These are phyloP conservation scores for Diaporthe aspalathi DNA, from an alignment of 2,329 filamentous ascomycete genomes.

Conservation along the genomic window DNA sequence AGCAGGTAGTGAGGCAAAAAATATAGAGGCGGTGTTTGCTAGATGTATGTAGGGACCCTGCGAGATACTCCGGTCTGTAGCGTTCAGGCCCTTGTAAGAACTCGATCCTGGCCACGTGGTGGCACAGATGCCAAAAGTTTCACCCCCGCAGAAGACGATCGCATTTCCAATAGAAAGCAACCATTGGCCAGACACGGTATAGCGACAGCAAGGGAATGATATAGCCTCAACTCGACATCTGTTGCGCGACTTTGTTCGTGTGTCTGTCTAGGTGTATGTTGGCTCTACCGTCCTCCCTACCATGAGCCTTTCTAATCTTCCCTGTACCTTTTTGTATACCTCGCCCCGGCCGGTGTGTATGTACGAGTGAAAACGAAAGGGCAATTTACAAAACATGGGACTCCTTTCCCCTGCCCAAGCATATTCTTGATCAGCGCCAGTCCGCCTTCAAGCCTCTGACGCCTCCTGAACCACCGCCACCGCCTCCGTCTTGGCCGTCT, in stretches of 20 bases:
- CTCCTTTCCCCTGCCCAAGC: neutral
- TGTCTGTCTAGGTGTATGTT: neutral
- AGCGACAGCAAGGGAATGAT: neutral
- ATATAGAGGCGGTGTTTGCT: neutral
- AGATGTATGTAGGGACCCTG: neutral
- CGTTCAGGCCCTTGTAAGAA: neutral
- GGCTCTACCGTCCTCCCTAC: neutral
- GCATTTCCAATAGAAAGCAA: too few species aligned
- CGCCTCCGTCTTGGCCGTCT: slow-evolving; percentile 43
- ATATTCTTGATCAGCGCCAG: too few species aligned
- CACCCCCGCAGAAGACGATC: too few species aligned
- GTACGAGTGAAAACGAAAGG: neutral
- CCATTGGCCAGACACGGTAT: neutral
- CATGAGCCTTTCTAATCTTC: neutral
- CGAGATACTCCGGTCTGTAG: neutral
- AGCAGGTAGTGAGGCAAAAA: neutral
- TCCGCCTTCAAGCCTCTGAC: neutral
- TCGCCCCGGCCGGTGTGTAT: neutral
- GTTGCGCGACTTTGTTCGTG: too few species aligned
- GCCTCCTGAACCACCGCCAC: slow-evolving; percentile 40
- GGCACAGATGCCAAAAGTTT: neutral
- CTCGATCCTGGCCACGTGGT: neutral
- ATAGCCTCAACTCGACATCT: neutral
- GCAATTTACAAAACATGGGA: neutral
- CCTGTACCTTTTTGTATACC: neutral